Evolutionary conservation across 148 eudicot genomes (phyloP).

Genomic region (Diospyros kaki): DNA sequence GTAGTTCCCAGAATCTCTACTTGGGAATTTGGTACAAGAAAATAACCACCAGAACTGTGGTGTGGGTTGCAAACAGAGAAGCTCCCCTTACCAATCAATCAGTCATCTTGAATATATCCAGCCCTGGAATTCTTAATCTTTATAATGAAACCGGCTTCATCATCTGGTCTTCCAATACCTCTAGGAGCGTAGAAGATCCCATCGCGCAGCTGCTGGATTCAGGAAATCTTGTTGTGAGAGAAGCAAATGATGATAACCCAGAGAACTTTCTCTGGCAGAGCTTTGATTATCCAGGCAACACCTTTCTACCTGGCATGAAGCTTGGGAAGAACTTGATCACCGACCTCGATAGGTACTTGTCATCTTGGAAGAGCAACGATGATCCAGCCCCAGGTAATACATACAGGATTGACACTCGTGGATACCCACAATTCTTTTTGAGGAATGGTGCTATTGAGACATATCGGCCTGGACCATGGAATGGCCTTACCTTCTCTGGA

Average conservation of each 20-base stretch:
- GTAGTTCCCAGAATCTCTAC: constrained; percentile 5
- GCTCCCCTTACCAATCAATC: background rate
- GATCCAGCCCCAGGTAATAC: constrained; percentile 17
- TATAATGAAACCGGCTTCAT: background rate
- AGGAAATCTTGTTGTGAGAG: background rate
- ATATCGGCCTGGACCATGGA: no score
- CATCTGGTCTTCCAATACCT: constrained; percentile 13
- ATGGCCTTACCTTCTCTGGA: no score
- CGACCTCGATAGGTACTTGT: background rate
- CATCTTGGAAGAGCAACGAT: constrained; percentile 15
- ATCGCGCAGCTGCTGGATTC: background rate
- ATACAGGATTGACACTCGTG: background rate
- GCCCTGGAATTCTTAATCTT: background rate
- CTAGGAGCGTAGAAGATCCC: background rate
- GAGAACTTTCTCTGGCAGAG: constrained; percentile 18
- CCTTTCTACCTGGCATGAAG: constrained; percentile 14
- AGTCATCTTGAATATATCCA: constrained; percentile 2
- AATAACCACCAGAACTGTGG: constrained; percentile 3
- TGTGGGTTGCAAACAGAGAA: background rate
- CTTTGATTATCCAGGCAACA: background rate
- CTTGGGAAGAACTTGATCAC: constrained; percentile 11
- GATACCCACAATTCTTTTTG: constrained; percentile 10
- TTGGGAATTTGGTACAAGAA: constrained; percentile 21
- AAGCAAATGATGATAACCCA: background rate
- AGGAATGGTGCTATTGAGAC: background rate